Evolutionary conservation across 768 basidiomycete genomes (phyloP).

Genomic region (Coprinellus aureogranulatus): DNA sequence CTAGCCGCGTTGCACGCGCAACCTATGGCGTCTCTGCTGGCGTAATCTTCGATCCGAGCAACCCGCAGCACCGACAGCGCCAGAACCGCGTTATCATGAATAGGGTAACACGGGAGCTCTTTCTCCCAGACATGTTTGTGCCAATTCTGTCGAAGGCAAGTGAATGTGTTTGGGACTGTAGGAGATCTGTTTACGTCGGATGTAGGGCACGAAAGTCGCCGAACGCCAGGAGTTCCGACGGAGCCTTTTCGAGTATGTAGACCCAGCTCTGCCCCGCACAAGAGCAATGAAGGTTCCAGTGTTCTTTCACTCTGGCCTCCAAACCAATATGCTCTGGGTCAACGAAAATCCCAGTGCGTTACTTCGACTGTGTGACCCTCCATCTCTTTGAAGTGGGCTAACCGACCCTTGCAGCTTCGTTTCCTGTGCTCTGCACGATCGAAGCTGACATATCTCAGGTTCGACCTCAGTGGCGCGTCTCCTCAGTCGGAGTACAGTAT

Average conservation of each 20-base stretch:
- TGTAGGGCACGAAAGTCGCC: no score
- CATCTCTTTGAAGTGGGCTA: no score
- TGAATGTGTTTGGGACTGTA: neutral
- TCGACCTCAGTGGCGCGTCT: neutral
- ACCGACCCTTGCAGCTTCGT: constrained; percentile 39
- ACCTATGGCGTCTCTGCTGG: constrained; percentile 54
- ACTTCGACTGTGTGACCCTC: no score
- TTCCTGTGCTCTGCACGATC: constrained; percentile 30
- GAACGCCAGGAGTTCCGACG: no score
- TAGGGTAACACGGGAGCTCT: no score
- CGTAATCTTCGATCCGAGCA: constrained; percentile 32
- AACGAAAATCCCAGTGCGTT: no score
- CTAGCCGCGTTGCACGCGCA: constrained; percentile 42
- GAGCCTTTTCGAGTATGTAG: no score
- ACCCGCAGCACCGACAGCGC: constrained; percentile 37
- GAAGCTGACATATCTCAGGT: neutral
- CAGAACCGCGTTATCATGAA: constrained; percentile 23
- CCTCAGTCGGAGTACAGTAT: neutral
- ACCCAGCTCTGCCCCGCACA: no score
- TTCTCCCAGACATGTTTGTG: neutral
- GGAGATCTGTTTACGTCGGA: no score
- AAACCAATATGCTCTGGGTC: no score
- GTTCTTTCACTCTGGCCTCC: neutral
- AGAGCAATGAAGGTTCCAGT: neutral
- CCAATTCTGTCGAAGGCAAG: neutral